Evolutionary conservation across 208 protist genomes (phyloP), one percentile per base, ranked within the genome.

Genomic region (Crithidia thermophila): DNA sequence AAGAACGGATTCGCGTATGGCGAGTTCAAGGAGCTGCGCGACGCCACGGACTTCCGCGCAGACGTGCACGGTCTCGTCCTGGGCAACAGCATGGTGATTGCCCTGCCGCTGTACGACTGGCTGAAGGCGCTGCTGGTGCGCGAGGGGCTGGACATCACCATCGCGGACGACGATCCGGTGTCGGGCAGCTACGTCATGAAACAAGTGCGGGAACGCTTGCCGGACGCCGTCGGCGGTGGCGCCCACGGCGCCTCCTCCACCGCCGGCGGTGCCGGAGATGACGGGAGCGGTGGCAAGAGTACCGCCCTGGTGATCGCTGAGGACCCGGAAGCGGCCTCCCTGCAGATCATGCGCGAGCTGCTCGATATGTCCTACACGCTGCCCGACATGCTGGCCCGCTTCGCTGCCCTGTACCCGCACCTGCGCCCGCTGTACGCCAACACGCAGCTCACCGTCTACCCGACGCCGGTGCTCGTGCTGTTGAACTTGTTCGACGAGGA

Each of bases 401-500:
- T 94, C 50, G 50, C 68, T 18, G 72, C 71, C 33, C 79, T 77
- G 14, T 87, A 93, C 66, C 80, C 85, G 2, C 85, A 93, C 57
- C 82, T 96, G 3, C 59, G 73, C 9, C 77, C 88, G n/a, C 59
- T 90, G n/a, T 94, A 87, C 72, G 79, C 65, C 11, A 85, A 84
- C 45, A 77, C 72, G 28, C 75, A 86, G 58, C 74, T 92, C n/a
- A 77, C 82, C 21, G 75, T 94, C 47, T 93, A 72, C 70, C 82
- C 91, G 10, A 95, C 91, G 4, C 84, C 85, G 56, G 61, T 97
- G 9, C 76, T 97, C 2, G 87, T 85, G 16, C 75, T 97, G 53
- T 28, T 97, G 13, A 97, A 97, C 63, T 66, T 95, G 2, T 94
- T 97, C 67, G 88, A 94, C 60, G 87, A 94, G 59, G 87, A 93